Evolutionary conservation across 805 yeast species (phyloP), one percentile per base, ranked within the genome.

Genomic region (Saccharomyces eubayanus): DNA sequence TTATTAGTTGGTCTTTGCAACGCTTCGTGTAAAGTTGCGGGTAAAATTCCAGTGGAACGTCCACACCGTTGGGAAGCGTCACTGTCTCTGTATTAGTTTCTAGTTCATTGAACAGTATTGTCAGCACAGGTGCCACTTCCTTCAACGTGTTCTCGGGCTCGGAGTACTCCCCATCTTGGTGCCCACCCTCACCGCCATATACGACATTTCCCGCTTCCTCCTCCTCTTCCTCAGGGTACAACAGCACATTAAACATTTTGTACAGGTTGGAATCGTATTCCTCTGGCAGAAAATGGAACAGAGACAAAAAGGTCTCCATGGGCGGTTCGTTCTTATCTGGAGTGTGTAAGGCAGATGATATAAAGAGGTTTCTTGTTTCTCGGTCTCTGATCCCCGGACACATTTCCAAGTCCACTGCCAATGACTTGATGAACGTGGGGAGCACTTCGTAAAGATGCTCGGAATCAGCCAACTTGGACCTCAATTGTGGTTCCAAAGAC

Each of bases 231-330:
- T 65, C 68, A 1, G 70, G 66, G 47, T 57, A 61, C 49, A 69
- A 51, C 36, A 69, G 57, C 2, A 57, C 62, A 47, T 69, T 68
- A 46, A 69, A 69, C 72, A 69, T 69, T 40, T 62, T 61, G 51
- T 68, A 68, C 5, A 69, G 53, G 48, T 62, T 67, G 3, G 63
- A 41, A 20, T 67, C 67, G 49, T 65, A 69, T 48, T 69, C 71
- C 31, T 69, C 72, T 1, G 70, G 70, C 54, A 64, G 55, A 50
- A 69, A 69, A 51, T 68, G 71, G 45, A 69, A 59, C 27, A 66
- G 53, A 2, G 68, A 54, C n/a, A 68, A 55, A 31, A 54, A 53
- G 1, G 70, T 65, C 43, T 63, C 64, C 14, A 57, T 51, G 4
- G 59, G 51, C 6, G 61, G 59, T 24, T 58, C 58, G 14, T 56